Conservation (phyloP, 192 early-diverging fungal genomes). For the Backusella westeae region DNA sequence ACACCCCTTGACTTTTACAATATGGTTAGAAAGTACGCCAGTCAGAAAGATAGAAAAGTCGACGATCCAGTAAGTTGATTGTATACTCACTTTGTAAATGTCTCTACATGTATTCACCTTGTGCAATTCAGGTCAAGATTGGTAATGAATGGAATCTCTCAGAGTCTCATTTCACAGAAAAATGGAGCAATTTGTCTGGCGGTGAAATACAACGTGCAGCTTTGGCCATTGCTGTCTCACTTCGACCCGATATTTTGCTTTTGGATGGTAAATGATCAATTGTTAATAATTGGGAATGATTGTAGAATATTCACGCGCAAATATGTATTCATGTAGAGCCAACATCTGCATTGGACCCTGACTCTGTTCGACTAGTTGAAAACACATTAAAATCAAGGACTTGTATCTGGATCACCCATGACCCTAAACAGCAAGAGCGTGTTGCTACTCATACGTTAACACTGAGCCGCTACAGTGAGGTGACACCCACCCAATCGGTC, state of each 20-base stretch:
- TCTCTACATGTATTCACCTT: slow-evolving; percentile 2
- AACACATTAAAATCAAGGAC: slow-evolving; percentile 57
- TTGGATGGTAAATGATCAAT: slow-evolving; percentile 61
- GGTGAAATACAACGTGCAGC: slow-evolving; percentile 84
- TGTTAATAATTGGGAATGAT: too few relatives aligned
- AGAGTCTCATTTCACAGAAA: slow-evolving; percentile 66
- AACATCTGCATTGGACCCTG: slow-evolving; percentile 81
- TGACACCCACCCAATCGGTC: neutral
- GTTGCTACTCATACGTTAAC: slow-evolving; percentile 41
- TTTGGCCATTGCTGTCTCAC: slow-evolving; percentile 76
- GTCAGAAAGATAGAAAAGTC: slow-evolving; percentile 42
- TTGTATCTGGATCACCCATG: slow-evolving; percentile 85
- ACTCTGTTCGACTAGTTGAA: slow-evolving; percentile 68
- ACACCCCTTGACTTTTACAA: slow-evolving; percentile 71
- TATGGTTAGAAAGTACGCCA: slow-evolving; percentile 49
- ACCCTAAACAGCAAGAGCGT: slow-evolving; percentile 61
- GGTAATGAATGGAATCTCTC: slow-evolving; percentile 66
- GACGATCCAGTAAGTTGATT: slow-evolving; percentile 55
- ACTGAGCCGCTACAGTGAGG: neutral
- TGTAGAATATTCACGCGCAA: neutral
- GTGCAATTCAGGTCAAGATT: slow-evolving; percentile 44
- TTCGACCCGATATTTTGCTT: slow-evolving; percentile 72
- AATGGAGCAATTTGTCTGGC: slow-evolving; percentile 78
- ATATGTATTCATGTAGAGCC: slow-evolving; percentile 56
- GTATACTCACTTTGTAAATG: neutral